These are phyloP conservation scores for Solanum gracilifrons DNA, from an alignment of 257 asterid species.

Conservation along the genomic window DNA sequence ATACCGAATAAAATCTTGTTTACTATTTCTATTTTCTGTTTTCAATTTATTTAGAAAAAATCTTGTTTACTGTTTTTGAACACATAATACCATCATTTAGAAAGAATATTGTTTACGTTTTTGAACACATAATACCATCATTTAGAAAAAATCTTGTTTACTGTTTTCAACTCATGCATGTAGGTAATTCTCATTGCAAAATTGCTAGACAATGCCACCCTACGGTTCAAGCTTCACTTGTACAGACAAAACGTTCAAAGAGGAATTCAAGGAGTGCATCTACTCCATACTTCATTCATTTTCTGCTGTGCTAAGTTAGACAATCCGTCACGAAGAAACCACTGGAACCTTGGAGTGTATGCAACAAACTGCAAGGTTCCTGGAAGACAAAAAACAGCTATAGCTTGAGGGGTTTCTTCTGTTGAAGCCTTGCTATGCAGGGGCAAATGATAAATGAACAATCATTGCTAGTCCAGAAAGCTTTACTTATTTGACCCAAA, in stretches of 20 bases:
- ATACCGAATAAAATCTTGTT: too few relatives aligned
- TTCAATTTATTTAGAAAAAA: not conserved
- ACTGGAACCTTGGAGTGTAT: conserved; percentile 28
- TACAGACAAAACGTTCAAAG: not conserved
- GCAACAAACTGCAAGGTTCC: conserved; percentile 37
- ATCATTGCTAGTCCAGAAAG: not conserved
- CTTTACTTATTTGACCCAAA: conserved; percentile 37
- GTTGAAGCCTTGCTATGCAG: not conserved
- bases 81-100: not conserved
- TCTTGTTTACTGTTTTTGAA: not conserved
- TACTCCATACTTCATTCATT: not conserved
- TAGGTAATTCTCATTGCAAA: not conserved
- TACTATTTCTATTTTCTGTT: not conserved
- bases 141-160: not conserved
- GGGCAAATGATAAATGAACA: not conserved
- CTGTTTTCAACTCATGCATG: not conserved
- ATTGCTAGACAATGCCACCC: not conserved
- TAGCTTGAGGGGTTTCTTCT: conserved; percentile 37
- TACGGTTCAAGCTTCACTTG: not conserved
- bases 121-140: too few relatives aligned
- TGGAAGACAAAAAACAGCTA: conserved; percentile 1
- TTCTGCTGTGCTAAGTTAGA: not conserved
- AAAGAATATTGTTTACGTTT: not conserved
- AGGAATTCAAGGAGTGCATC: not conserved
- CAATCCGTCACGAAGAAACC: conserved; percentile 29